Percentiles rank a stretch among this genome's conserved stretches.
Evolutionary conservation across 371 early-diverging fungal species (phyloP).

Genomic region (Nematocida parisii): DNA sequence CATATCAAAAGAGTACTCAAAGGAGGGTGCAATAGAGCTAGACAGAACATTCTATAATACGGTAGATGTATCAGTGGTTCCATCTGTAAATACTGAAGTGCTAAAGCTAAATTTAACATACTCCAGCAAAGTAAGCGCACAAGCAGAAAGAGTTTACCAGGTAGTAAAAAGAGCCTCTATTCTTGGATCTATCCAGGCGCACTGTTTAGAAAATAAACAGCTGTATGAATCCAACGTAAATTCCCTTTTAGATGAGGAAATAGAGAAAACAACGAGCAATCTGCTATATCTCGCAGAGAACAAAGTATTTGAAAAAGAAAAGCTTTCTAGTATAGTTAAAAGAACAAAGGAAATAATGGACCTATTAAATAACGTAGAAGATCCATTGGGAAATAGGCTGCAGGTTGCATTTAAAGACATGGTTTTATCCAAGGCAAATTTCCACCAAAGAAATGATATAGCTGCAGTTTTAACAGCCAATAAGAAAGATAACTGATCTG

Average conservation of each 20-base stretch:
- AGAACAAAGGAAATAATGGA: conserved; percentile 45
- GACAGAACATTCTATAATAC: conserved; percentile 36
- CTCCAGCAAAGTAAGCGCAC: neutral
- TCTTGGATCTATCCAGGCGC: conserved; percentile 42
- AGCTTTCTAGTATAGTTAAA: conserved; percentile 45
- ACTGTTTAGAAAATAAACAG: conserved; percentile 27
- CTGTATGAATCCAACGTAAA: conserved; percentile 7
- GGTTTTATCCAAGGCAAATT: conserved; percentile 40
- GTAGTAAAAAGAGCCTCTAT: conserved; percentile 37
- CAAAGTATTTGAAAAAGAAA: conserved; percentile 52
- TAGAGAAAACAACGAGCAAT: conserved; percentile 55
- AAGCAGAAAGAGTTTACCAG: conserved; percentile 1
- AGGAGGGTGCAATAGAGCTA: conserved; percentile 47
- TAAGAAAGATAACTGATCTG: neutral
- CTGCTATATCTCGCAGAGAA: conserved; percentile 33
- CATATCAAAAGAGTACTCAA: conserved; percentile 48
- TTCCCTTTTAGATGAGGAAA: conserved; percentile 51
- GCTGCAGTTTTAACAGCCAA: conserved; percentile 35
- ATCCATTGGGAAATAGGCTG: conserved; percentile 23
- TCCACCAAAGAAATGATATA: conserved; percentile 53
- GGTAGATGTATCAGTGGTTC: conserved; percentile 19
- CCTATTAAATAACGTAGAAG: conserved; percentile 32
- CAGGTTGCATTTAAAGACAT: conserved; percentile 56
- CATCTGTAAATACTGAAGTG: conserved; percentile 51
- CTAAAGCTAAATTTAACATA: conserved; percentile 25